Evolutionary conservation across 1,284 basidiomycete genomes (phyloP), one percentile per base, ranked within the genome.

Genomic region (Chondrostereum purpureum): DNA sequence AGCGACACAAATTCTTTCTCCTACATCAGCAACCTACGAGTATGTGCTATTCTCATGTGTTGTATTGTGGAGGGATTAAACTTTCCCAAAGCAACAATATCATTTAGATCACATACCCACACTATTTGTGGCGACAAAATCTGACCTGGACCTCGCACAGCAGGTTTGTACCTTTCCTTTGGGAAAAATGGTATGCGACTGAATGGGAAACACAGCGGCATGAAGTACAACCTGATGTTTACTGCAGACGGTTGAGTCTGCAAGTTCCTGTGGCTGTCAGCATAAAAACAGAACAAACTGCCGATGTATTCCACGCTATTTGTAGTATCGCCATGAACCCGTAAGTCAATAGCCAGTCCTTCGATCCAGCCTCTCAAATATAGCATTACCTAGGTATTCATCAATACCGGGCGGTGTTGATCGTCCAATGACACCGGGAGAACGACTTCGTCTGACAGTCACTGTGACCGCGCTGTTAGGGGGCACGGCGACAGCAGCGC

Each of bases 1-100:
- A 93, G 90, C 60, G 96, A 99, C 63, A 98, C 96, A 19, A 98
- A 98, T 65, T 97, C 93, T 10, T 99, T 99, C 63, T 94, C 91
- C 41, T 97, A 99, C 68, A 92, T 99, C 59, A 95, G 92, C 54
- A 97, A 97, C 68, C 69, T 98, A 58, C 76, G 92, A 61, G 91
- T 92, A 60, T 60, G 87, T 61, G 16, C 45, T 46, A 40, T 31
- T 18, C 40, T 18, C 46, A 24, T 36, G 11, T 44, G 22, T 40
- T 40, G 22, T 39, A 41, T 12, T 48, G 31, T 22, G 22, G 18
- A 44, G 35, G n/a, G 45, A 39, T 37, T 44, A 33, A 39, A 12
- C 44, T 27, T 42, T 35, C 46, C 24, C 20, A 49, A 64, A 95
- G 88, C 93, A 98, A 88, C 92, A 95, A 77, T 96, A 97, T 63